Evolutionary conservation across 1,284 basidiomycete species (phyloP).

Genomic region (Ustilago lituana): DNA sequence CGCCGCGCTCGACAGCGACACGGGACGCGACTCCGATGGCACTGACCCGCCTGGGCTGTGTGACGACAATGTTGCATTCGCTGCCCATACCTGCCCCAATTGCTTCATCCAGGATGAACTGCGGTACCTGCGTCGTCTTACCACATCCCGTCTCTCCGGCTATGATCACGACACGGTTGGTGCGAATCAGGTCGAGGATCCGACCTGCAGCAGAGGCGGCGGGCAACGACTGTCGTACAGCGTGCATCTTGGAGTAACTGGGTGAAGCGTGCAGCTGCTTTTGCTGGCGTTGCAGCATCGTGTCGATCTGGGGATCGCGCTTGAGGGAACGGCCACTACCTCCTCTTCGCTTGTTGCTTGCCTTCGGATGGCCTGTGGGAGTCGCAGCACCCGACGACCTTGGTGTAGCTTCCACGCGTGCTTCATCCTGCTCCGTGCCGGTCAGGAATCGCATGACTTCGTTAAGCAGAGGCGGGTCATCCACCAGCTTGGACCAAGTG

Average conservation of each 20-base stretch:
- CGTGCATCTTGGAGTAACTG: slow-evolving; percentile 75
- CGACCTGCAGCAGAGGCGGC: slow-evolving; percentile 81
- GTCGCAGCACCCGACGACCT: slow-evolving; percentile 23
- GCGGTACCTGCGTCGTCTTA: slow-evolving; percentile 83
- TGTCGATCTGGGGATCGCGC: slow-evolving; percentile 71
- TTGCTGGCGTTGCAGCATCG: slow-evolving; percentile 73
- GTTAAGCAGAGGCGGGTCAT: slow-evolving; percentile 64
- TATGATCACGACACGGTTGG: slow-evolving; percentile 47
- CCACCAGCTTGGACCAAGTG: slow-evolving; percentile 51
- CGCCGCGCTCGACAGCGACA: slow-evolving; percentile 83
- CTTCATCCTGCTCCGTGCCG: slow-evolving; percentile 13
- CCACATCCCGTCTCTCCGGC: slow-evolving; percentile 76
- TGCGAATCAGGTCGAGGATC: slow-evolving; percentile 69
- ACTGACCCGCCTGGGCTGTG: slow-evolving; percentile 88
- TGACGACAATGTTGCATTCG: slow-evolving; percentile 81
- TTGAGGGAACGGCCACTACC: slow-evolving; percentile 60
- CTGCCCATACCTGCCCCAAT: slow-evolving; percentile 76
- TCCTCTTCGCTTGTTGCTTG: slow-evolving; percentile 7
- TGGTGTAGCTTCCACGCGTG: slow-evolving; percentile 23
- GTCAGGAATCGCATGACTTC: slow-evolving; percentile 61
- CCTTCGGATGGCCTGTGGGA: slow-evolving; percentile 19
- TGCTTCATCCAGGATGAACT: slow-evolving; percentile 80
- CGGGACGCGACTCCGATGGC: slow-evolving; percentile 88
- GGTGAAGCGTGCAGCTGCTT: slow-evolving; percentile 80
- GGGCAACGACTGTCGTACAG: slow-evolving; percentile 73